Base-by-base conservation (phyloP, 192 early-diverging fungal genomes). In the Podila epicladia region DNA sequence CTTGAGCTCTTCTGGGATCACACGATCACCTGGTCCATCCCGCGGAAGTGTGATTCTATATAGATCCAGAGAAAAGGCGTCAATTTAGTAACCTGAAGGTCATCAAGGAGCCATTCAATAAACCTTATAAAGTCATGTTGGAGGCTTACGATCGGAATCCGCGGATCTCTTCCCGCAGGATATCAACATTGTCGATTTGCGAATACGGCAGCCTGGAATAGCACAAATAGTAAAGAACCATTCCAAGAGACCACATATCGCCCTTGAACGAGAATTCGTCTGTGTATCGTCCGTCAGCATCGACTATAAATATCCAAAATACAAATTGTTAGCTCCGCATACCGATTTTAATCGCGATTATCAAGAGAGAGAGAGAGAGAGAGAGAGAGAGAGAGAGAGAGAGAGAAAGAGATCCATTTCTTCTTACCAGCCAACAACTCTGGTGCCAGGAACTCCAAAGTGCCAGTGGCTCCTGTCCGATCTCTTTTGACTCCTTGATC, bases 191-290 rank as follows among this genome's bases (percentile, higher is more conserved):
- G 37, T 98, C 95, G 41, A 94, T 88, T 58, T 95, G 91, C 26
- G 82, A 59, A 69, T 93, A 99, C 1, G 97, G 97, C 38, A 99
- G 82, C 9, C 73, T 71, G 9, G 93, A 91, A 65, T 94, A 98
- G 78, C 96, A 97, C 11, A 98, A 85, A 64, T 95, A 98, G 72
- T 96, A 97, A 5, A 98, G 87, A 2, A 99, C 88, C 85, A 99
- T 95, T 0, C 97, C 97, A 58, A 99, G 84, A 0, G 94, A 95
- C 95, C 96, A 99, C 90, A 99, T 91, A 69, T 99, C 97, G 6
- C 95, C 93, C 62, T 93, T 94, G 62, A 92, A 86, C 31, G 94
- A 94, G 78, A 95, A 95, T 58, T 92, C 92, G 55, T 93, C 89
- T 22, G 88, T 70, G 67, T 92, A 97, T 28, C 86, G 84, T 20